These are phyloP conservation scores for Aureobasidium lini DNA, from an alignment of 2,329 filamentous ascomycete genomes.

Conservation along the genomic window DNA sequence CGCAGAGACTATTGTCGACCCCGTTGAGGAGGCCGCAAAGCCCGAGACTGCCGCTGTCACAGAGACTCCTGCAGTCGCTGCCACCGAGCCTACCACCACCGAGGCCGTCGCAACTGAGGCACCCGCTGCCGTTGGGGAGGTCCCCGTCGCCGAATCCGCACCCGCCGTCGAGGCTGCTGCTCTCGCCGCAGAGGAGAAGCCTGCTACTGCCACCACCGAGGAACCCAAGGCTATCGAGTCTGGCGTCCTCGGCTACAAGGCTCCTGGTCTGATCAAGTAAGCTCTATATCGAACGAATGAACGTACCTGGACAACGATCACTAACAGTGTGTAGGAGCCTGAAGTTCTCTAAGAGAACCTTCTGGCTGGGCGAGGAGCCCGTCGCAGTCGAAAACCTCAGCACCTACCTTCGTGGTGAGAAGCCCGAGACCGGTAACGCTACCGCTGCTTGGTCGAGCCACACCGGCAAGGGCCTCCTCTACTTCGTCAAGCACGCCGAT, in stretches of 20 bases:
- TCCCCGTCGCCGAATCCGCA: constrained; percentile 33
- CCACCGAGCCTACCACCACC: constrained; percentile 2
- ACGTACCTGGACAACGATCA: constrained; percentile 9
- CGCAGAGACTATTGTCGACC: constrained; percentile 13
- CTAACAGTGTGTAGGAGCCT: constrained; percentile 58
- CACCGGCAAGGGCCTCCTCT: constrained; percentile 91
- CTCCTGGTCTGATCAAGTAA: constrained; percentile 82
- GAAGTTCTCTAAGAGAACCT: constrained; percentile 86
- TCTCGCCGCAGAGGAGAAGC: constrained; percentile 25
- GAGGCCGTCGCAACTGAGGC: constrained; percentile 16
- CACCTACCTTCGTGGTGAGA: constrained; percentile 80
- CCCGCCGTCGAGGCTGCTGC: constrained; percentile 29
- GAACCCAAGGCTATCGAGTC: constrained; percentile 53
- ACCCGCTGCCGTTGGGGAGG: constrained; percentile 28
- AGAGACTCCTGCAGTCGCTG: constrained; percentile 12
- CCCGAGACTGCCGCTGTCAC: constrained; percentile 5
- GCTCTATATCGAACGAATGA: constrained; percentile 27
- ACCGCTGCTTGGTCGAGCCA: constrained; percentile 83
- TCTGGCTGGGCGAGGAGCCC: constrained; percentile 56
- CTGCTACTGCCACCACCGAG: constrained; percentile 33
- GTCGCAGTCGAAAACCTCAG: constrained; percentile 68
- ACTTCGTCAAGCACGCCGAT: constrained; percentile 74
- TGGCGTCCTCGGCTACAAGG: constrained; percentile 84
- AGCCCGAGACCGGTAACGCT: constrained; percentile 69
- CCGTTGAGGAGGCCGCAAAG: constrained; percentile 10